A percentile compares a stretch with the other conserved stretches of the same genome.
Conservation (phyloP, 441 rosid genomes). For the Populus hybrid region DNA sequence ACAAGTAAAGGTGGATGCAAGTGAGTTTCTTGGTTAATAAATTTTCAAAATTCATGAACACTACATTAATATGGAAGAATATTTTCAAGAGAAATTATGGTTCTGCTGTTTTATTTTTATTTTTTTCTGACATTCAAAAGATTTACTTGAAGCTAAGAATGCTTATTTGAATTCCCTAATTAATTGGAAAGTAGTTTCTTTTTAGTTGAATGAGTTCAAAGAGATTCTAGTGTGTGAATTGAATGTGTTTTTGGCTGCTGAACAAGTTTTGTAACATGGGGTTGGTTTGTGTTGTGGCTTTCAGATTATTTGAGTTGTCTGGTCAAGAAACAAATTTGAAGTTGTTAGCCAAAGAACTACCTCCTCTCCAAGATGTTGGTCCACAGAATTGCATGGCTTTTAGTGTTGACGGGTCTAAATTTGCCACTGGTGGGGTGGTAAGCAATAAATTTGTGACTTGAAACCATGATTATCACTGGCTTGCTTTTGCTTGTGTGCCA, state of each 20-base stretch:
- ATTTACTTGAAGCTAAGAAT: background rate
- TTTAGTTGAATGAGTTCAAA: background rate
- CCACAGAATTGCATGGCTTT: conserved; percentile 78
- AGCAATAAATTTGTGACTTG: conserved; percentile 25
- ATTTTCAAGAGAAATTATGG: no score
- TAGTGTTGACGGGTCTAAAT: conserved; percentile 88
- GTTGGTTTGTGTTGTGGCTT: conserved; percentile 10
- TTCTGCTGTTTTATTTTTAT: background rate
- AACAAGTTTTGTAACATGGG: background rate
- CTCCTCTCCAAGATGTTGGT: conserved; percentile 64
- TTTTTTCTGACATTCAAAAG: background rate
- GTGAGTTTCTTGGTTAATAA: conserved; percentile 37
- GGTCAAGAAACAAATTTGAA: conserved; percentile 43
- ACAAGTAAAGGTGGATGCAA: conserved; percentile 81
- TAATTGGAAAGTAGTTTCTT: background rate
- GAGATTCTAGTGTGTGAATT: background rate
- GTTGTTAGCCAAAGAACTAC: conserved; percentile 52
- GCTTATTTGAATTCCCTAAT: background rate
- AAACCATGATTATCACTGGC: background rate
- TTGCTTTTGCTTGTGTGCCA: background rate
- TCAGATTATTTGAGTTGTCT: conserved; percentile 73
- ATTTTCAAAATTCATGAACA: background rate
- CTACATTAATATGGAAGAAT: background rate
- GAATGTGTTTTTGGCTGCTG: background rate
- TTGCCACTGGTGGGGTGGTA: conserved; percentile 88